These are phyloP conservation scores for Pseudogymnoascus sp. DNA, from an alignment of 2,329 filamentous ascomycete species.

Conservation along the genomic window DNA sequence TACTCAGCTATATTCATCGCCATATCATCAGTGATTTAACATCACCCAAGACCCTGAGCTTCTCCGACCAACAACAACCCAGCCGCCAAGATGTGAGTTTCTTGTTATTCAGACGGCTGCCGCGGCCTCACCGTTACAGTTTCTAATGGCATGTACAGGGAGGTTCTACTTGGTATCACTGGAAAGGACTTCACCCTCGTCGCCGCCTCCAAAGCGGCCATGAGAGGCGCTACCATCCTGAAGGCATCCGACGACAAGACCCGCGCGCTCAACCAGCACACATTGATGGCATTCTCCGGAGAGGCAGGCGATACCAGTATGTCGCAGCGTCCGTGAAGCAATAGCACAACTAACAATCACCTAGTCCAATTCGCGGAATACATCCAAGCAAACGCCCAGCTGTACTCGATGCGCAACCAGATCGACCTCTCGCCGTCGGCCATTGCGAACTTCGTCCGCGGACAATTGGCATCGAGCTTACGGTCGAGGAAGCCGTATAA, in stretches of 20 bases:
- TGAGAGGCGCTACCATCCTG: constrained; percentile 93
- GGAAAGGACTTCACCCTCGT: constrained; percentile 99
- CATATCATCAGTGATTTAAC: constrained; percentile 17
- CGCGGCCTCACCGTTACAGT: not conserved
- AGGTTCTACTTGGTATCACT: constrained; percentile 95
- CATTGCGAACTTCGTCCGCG: constrained; percentile 86
- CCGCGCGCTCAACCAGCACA: constrained; percentile 82
- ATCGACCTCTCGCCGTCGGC: constrained; percentile 83
- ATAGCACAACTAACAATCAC: constrained; percentile 8
- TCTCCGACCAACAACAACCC: not conserved
- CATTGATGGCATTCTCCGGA: constrained; percentile 88
- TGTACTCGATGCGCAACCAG: constrained; percentile 98
- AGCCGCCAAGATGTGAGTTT: constrained; percentile 26
- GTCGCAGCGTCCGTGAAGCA: constrained; percentile 17
- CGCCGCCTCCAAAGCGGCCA: constrained; percentile 93
- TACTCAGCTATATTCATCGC: constrained; percentile 17
- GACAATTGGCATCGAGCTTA: constrained; percentile 83
- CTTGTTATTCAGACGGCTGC: constrained; percentile 13
- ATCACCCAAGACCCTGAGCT: constrained; percentile 16
- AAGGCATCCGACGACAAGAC: constrained; percentile 98
- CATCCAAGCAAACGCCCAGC: constrained; percentile 95
- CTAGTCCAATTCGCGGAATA: constrained; percentile 98
- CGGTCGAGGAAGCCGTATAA: constrained; percentile 91
- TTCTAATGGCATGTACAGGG: constrained; percentile 48
- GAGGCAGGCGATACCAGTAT: constrained; percentile 91